Evolutionary conservation across 1,139 yeast genomes (phyloP), one percentile per base, ranked within the genome.

Genomic region (Yamadazyma atlantica): DNA sequence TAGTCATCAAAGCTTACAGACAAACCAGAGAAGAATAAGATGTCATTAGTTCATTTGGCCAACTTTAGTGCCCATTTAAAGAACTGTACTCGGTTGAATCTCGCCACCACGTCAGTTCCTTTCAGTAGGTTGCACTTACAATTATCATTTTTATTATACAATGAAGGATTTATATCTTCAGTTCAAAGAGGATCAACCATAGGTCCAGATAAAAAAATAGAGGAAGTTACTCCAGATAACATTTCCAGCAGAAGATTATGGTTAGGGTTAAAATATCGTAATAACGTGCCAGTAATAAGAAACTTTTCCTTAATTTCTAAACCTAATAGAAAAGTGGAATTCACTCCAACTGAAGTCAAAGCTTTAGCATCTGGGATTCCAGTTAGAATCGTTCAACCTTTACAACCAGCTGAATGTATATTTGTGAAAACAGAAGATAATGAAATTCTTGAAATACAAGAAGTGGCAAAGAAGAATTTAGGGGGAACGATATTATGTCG

Each of bases 321-420:
- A 55, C 98, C 98, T 33, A 87, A 85, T 51, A 74, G 92, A 58
- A 75, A 82, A 56, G 85, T 89, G 21, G 64, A 73, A 49, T 78
- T 89, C 53, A 66, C 75, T 2, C 64, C 72, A 16, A 72, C 76
- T 4, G 96, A 89, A 51, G 66, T 92, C 42, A 75, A 76, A 54
- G 79, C 80, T 18, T 73, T 92, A 48, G 85, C 95, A 13, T 72
- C 83, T 6, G 97, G 98, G 3, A 68, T 77, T 42, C 75, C 80
- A 17, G 84, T 87, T 15, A 76, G 95, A 64, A 73, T 79, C 51
- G 80, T 90, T 45, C 76, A 79, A 52, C 95, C 97, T 1, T 67
- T 88, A 39, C 89, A 85, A 55, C 94, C 96, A 1, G 96, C 97
- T 21, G 99, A 92, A 62, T 75, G 87, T 44, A 78, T 90, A 49